Percentiles rank a stretch among this genome's conserved stretches.
Conservation (phyloP, 1,284 basidiomycete genomes). For the Cystobasidium pallidum region DNA sequence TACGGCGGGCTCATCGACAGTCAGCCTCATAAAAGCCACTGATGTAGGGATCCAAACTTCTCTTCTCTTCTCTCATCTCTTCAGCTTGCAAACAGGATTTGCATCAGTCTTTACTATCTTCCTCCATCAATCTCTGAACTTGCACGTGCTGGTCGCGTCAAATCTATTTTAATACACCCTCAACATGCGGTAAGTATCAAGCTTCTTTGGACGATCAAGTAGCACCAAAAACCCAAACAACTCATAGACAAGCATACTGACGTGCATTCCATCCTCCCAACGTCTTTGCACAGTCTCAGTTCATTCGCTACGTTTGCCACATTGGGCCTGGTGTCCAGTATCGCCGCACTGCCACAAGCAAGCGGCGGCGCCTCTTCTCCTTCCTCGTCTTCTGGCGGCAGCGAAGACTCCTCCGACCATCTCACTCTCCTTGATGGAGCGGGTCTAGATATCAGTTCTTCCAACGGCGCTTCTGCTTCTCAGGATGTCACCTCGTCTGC, state of each 20-base stretch:
- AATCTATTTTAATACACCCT: not conserved
- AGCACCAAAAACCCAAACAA: not conserved
- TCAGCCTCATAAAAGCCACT: not conserved
- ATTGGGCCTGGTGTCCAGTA: constrained; percentile 18
- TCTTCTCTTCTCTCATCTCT: not conserved
- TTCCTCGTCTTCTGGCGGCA: not conserved
- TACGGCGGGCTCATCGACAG: not conserved
- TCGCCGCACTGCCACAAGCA: constrained; percentile 15
- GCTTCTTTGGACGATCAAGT: not conserved
- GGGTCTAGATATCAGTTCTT: not conserved
- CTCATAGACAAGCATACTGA: not conserved
- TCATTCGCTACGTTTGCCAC: not conserved
- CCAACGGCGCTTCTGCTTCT: not conserved
- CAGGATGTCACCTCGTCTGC: not conserved
- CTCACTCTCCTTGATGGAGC: constrained; percentile 4
- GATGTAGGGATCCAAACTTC: not conserved
- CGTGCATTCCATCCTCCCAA: not conserved
- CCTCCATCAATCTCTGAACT: not conserved
- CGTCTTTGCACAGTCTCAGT: not conserved
- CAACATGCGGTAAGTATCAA: constrained; percentile 17
- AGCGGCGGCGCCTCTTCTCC: constrained; percentile 3
- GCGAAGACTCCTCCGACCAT: not conserved
- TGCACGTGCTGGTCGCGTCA: constrained; percentile 23
- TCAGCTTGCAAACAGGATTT: no score
- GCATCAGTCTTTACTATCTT: not conserved